These are phyloP conservation scores for Lobosporangium transversale DNA, from an alignment of 192 early-diverging fungal genomes.

Conservation along the genomic window DNA sequence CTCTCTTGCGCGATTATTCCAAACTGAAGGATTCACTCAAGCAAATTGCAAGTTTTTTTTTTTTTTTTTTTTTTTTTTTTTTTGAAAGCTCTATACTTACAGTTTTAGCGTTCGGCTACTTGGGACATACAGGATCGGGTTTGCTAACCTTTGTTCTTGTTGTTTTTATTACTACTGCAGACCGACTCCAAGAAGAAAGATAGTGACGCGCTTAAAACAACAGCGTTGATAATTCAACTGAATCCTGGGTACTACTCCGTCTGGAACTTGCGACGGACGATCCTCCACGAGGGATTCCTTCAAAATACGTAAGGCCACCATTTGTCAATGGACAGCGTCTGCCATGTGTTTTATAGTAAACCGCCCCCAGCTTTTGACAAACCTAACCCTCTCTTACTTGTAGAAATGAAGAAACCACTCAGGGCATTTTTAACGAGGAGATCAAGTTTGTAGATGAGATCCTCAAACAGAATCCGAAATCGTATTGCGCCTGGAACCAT, in stretches of 20 bases:
- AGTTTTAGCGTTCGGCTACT: neutral
- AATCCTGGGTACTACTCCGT: conserved; percentile 95
- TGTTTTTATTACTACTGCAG: conserved; percentile 6
- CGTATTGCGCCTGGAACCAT: conserved; percentile 99
- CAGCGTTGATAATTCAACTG: conserved; percentile 73
- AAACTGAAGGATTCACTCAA: conserved; percentile 41
- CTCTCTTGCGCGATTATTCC: conserved; percentile 25
- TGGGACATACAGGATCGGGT: neutral
- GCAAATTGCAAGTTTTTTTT: conserved; percentile 14
- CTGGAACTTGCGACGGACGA: conserved; percentile 91
- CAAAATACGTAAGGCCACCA: conserved; percentile 43
- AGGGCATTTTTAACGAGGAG: conserved; percentile 66
- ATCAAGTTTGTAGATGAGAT: conserved; percentile 80
- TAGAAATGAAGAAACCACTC: conserved; percentile 52
- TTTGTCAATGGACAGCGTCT: neutral
- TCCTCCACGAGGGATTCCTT: conserved; percentile 65
- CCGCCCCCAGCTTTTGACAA: neutral
- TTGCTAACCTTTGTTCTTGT: neutral
- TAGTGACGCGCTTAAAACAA: conserved; percentile 68
- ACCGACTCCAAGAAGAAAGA: conserved; percentile 50
- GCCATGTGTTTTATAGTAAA: neutral
- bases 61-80: neutral
- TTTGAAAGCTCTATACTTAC: too few species aligned
- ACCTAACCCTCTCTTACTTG: conserved; percentile 10
- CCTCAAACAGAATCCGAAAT: conserved; percentile 86